Base-by-base conservation (phyloP, 2,329 filamentous ascomycete species). In the Colletotrichum sp. region DNA sequence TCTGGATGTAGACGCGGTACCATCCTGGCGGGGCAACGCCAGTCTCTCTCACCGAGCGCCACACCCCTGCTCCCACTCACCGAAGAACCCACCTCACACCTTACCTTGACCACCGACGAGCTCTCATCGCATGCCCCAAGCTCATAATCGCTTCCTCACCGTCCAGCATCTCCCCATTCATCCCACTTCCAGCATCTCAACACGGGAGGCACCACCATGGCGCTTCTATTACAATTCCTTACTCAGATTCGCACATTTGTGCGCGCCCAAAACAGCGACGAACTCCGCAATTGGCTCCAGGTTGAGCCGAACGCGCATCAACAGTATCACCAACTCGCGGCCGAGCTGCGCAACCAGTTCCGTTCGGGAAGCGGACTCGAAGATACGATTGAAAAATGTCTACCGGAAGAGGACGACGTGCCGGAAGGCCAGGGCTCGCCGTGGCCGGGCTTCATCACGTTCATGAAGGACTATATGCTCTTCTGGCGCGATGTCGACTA, bases 401-500 rank as follows among this genome's bases (percentile, higher is more conserved):
- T 96, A 2, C 92, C 93, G 0, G 89, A 93, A 75, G 90, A 92
- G 9, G 90, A 93, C 68, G 89, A 94, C 56, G 89, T 91, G 3
- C 87, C 88, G 1, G 91, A 94, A 67, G 93, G 92, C 2, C 88
- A 90, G 77, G 92, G 90, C 56, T 90, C 93, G 9, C 88, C 90
- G 1, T 98, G 95, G 95, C 91, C 92, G 1, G 91, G 94, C 2
- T 95, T 98, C 82, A 88, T 94, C 65, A 90, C 92, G 4, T 97
- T 98, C 81, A 91, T 97, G 83, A 94, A 92, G 79, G 92, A 95
- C 65, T 98, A 97, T 81, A 88, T 98, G 77, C 87, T 90, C 59
- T 98, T 96, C 79, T 91, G 96, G 87, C 89, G 96, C 71, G 95
- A 97, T 80, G 92, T 96, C 36, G 90, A 97, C 79, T 92, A 94